These are phyloP conservation scores for Fusarium stilboides DNA, from an alignment of 2,329 filamentous ascomycete species.

Conservation along the genomic window DNA sequence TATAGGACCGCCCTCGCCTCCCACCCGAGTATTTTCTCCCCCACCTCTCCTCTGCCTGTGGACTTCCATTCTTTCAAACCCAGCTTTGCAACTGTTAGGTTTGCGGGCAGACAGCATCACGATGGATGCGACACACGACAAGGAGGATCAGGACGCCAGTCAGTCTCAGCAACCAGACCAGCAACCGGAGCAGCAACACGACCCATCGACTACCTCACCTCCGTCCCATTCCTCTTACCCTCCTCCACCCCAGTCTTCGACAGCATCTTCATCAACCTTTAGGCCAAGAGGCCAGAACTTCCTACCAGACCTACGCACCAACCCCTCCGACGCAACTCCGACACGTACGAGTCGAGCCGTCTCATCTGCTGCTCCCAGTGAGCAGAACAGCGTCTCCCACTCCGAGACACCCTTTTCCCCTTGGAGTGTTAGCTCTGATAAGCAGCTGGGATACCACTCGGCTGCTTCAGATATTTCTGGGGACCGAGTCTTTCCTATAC, in stretches of 20 bases:
- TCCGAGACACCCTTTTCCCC: slow-evolving; percentile 56
- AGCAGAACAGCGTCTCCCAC: slow-evolving; percentile 36
- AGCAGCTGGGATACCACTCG: slow-evolving; percentile 54
- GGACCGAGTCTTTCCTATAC: slow-evolving; percentile 84
- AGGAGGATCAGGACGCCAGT: slow-evolving; percentile 22
- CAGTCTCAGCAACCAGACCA: slow-evolving; percentile 20
- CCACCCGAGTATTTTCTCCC: slow-evolving; percentile 21
- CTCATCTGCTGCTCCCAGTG: slow-evolving; percentile 39
- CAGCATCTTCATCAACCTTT: slow-evolving; percentile 31
- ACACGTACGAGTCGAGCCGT: slow-evolving; percentile 28
- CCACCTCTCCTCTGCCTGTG: slow-evolving; percentile 17
- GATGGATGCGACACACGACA: slow-evolving; percentile 46
- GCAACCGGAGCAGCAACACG: slow-evolving; percentile 3
- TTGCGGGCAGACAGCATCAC: slow-evolving; percentile 29
- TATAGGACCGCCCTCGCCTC: slow-evolving; percentile 28
- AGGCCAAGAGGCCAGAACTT: slow-evolving; percentile 5
- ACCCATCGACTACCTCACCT: slow-evolving; percentile 1
- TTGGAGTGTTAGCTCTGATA: slow-evolving; percentile 61
- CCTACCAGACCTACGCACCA: slow-evolving; percentile 21
- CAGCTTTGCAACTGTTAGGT: slow-evolving; percentile 38
- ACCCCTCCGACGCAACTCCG: slow-evolving; percentile 11
- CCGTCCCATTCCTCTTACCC: slow-evolving; percentile 3
- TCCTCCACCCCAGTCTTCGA: slow-evolving; percentile 29
- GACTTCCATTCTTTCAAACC: slow-evolving; percentile 12
- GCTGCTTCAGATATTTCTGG: slow-evolving; percentile 56